Evolutionary conservation across 2,329 filamentous ascomycete species (phyloP).

Genomic region (Mycosphaerella arachidis): DNA sequence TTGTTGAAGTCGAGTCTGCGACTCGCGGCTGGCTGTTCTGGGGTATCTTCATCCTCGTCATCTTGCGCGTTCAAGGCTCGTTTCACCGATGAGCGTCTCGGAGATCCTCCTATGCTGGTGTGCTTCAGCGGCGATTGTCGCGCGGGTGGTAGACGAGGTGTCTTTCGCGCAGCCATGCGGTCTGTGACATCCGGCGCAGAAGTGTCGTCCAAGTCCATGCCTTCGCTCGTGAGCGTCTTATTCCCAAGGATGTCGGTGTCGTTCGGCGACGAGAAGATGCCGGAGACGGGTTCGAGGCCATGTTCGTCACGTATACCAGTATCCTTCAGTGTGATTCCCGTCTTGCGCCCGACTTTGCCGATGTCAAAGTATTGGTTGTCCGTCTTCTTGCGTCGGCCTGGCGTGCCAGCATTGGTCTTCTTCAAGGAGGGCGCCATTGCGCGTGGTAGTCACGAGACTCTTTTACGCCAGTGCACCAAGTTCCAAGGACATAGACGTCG

Average conservation of each 20-base stretch:
- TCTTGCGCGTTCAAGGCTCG: slow-evolving; percentile 34
- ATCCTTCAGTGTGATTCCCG: slow-evolving; percentile 76
- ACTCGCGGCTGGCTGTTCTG: slow-evolving; percentile 27
- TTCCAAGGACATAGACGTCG: not conserved
- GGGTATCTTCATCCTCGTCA: slow-evolving; percentile 6
- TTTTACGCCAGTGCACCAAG: slow-evolving; percentile 22
- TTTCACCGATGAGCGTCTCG: slow-evolving; percentile 56
- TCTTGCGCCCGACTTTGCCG: slow-evolving; percentile 55
- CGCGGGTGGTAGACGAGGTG: slow-evolving; percentile 46
- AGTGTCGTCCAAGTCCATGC: slow-evolving; percentile 61
- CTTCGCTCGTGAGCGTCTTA: slow-evolving; percentile 24
- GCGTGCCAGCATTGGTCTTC: slow-evolving; percentile 17
- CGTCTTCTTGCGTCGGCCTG: slow-evolving; percentile 26
- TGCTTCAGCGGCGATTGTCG: slow-evolving; percentile 60
- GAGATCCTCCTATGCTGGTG: slow-evolving; percentile 57
- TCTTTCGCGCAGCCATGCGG: slow-evolving; percentile 39
- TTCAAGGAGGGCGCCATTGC: slow-evolving; percentile 26
- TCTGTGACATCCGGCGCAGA: slow-evolving; percentile 48
- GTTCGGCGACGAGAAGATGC: slow-evolving; percentile 80
- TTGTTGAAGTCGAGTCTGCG: slow-evolving; percentile 32
- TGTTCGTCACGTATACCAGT: slow-evolving; percentile 79
- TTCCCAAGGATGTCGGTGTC: slow-evolving; percentile 35
- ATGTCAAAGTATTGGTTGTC: slow-evolving; percentile 35
- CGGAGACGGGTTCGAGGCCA: slow-evolving; percentile 83
- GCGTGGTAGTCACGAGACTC: slow-evolving; percentile 28